These are phyloP conservation scores for Sphaerobolus stellatus DNA, from an alignment of 1,284 basidiomycete species.

Conservation along the genomic window DNA sequence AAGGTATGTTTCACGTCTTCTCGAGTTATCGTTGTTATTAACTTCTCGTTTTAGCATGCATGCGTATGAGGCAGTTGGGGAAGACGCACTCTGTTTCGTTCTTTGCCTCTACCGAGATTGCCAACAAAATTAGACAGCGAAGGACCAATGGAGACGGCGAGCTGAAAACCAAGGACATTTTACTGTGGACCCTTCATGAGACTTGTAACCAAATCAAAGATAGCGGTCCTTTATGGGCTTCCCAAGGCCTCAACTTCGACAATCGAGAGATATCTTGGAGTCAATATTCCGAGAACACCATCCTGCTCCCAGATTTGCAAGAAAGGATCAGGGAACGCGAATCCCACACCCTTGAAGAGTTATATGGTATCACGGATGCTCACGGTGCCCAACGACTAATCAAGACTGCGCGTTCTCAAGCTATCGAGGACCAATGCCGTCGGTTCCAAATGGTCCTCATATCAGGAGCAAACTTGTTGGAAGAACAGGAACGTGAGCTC, in stretches of 20 bases:
- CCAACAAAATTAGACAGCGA: slow-evolving; percentile 37
- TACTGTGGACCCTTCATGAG: slow-evolving; percentile 47
- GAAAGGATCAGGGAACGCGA: slow-evolving; percentile 40
- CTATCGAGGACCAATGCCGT: slow-evolving; percentile 28
- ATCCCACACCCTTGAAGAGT: slow-evolving; percentile 37
- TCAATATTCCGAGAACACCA: slow-evolving; percentile 14
- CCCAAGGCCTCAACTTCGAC: slow-evolving; percentile 47
- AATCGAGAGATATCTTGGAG: slow-evolving; percentile 35
- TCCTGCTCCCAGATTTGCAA: slow-evolving; percentile 19
- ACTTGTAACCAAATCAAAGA: slow-evolving; percentile 44
- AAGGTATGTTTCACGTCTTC: slow-evolving; percentile 38
- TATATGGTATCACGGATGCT: slow-evolving; percentile 29
- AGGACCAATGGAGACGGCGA: slow-evolving; percentile 14
- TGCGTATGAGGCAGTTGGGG: slow-evolving; percentile 53
- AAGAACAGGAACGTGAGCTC: slow-evolving; percentile 54
- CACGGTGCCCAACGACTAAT: not conserved
- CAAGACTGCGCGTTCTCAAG: slow-evolving; percentile 15
- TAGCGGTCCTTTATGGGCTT: slow-evolving; percentile 44
- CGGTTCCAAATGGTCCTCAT: slow-evolving; percentile 28
- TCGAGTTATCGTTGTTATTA: not conserved
- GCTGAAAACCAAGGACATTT: slow-evolving; percentile 33
- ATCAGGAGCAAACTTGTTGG: slow-evolving; percentile 30
- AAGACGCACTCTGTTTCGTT: slow-evolving; percentile 50
- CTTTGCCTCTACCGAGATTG: slow-evolving; percentile 48
- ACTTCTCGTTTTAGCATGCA: slow-evolving; percentile 37